phyloP scores from a whole-genome alignment of 2,329 filamentous ascomycete species.

The Diaporthe citriasiana region DNA sequence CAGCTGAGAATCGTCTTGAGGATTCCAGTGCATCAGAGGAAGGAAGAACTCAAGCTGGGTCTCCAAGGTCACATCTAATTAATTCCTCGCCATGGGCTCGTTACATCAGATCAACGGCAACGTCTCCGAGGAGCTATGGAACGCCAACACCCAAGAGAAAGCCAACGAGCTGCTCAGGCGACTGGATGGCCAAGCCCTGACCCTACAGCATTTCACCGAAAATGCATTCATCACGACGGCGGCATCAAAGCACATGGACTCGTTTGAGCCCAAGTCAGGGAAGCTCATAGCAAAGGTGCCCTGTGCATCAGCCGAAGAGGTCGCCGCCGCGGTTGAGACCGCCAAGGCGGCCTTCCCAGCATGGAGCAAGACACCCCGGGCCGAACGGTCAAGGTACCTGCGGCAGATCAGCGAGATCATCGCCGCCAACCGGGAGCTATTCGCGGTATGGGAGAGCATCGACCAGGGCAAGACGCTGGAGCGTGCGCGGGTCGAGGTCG shows the following conservation, averaged over 20 bases:
- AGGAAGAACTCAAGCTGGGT: background rate
- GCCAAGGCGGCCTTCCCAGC: constrained; percentile 48
- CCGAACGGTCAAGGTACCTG: constrained; percentile 47
- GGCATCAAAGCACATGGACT: constrained; percentile 45
- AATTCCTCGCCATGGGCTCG: constrained; percentile 13
- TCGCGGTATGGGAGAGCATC: constrained; percentile 54
- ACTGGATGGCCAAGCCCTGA: constrained; percentile 29
- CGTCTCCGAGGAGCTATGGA: constrained; percentile 44
- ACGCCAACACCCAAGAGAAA: constrained; percentile 49
- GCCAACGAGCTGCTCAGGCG: constrained; percentile 45
- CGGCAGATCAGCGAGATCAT: constrained; percentile 48
- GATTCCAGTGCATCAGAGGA: background rate
- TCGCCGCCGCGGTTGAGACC: constrained; percentile 46
- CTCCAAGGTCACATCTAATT: background rate
- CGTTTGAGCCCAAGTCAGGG: constrained; percentile 51
- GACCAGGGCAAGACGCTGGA: constrained; percentile 54
- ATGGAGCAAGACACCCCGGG: constrained; percentile 49
- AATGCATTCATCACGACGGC: constrained; percentile 41
- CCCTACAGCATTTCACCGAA: constrained; percentile 45
- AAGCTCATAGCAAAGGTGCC: constrained; percentile 46
- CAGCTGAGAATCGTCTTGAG: background rate
- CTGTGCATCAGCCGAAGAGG: constrained; percentile 45
- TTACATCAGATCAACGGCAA: constrained; percentile 6
- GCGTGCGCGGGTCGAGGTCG: constrained; percentile 51
- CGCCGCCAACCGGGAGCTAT: constrained; percentile 49